Percentiles rank a stretch among this genome's conserved stretches.
Evolutionary conservation across 2,329 filamentous ascomycete genomes (phyloP).

Genomic region (Colletotrichum neosansevieriae): DNA sequence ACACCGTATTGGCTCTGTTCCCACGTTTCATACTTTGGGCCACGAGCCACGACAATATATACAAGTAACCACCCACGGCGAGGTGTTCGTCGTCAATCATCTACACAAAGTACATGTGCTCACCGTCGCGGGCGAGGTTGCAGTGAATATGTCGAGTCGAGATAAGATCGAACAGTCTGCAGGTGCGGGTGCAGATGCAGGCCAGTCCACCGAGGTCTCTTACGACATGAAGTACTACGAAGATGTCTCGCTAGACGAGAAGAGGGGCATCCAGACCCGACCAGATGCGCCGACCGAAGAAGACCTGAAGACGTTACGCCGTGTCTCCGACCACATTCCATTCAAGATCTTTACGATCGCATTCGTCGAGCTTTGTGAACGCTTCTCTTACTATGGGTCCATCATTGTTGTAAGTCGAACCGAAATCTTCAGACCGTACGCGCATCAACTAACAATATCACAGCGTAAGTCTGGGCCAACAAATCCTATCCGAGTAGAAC

Average conservation of each 20-base stretch:
- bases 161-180: slow-evolving; percentile 49
- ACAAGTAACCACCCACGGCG: neutral
- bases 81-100: neutral
- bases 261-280: slow-evolving; percentile 41
- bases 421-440: too few species aligned
- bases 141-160: slow-evolving; percentile 46
- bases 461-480: slow-evolving; percentile 16
- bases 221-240: slow-evolving; percentile 34
- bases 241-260: slow-evolving; percentile 47
- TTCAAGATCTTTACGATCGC: slow-evolving; percentile 72
- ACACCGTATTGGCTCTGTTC: neutral
- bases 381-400: slow-evolving; percentile 79
- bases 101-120: neutral
- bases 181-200: slow-evolving; percentile 43
- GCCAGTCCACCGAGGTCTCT: slow-evolving; percentile 39
- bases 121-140: slow-evolving; percentile 1
- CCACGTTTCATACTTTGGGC: slow-evolving; percentile 28
- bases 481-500: neutral
- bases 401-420: slow-evolving; percentile 70
- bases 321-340: slow-evolving; percentile 69
- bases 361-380: slow-evolving; percentile 77
- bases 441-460: neutral
- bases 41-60: slow-evolving; percentile 22
- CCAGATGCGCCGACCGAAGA: slow-evolving; percentile 59
- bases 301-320: slow-evolving; percentile 64